Evolutionary conservation across 768 basidiomycete genomes (phyloP), one percentile per base, ranked within the genome.

Genomic region (Rhodotorula sphaerocarpa): DNA sequence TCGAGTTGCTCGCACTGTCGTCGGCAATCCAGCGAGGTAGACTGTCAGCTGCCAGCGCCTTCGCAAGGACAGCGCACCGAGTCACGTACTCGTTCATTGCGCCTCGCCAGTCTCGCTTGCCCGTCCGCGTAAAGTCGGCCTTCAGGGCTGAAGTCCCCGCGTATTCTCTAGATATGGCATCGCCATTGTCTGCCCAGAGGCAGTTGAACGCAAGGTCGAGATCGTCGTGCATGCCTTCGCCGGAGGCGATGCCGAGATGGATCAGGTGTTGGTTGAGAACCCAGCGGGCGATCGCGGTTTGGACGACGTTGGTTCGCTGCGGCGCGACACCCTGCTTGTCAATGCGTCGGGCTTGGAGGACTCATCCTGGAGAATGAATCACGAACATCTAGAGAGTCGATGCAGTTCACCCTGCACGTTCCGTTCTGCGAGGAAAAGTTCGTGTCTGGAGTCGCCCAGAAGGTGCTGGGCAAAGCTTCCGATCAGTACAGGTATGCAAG

Each of bases 151-250:
- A 93, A 0, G 95, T 97, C 27, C 95, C 93, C 48, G 95, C 88
- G 72, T 75, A 74, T 54, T 55, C 86, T 31, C 64, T 81, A 74
- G 88, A 91, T 61, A 95, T 88, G 9, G 89, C 86, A 73, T 99
- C 95, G 0, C 95, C 95, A 69, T 97, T 97, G 73, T 97, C 95
- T 3, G 95, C 95, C 95, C 95, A 99, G 23, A 90, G 88, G 88
- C 88, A 83, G 66, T 89, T 92, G 73, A 92, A 88, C 23, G 83
- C 81, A 23, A 82, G 69, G 70, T 93, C 89, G 58, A 82, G 80
- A 51, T 83, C 84, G 46, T 61, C 44, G 80, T 78, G 63, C 80
- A 80, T 52, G 65, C 80, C 81, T 15, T 89, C 77, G 73, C 90
- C 47, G 57, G 80, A 82, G 59, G 83, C 82, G 52, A 78, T 57